Evolutionary conservation across 1,284 basidiomycete species (phyloP), one percentile per base, ranked within the genome.

Genomic region (Gomphus sp.): DNA sequence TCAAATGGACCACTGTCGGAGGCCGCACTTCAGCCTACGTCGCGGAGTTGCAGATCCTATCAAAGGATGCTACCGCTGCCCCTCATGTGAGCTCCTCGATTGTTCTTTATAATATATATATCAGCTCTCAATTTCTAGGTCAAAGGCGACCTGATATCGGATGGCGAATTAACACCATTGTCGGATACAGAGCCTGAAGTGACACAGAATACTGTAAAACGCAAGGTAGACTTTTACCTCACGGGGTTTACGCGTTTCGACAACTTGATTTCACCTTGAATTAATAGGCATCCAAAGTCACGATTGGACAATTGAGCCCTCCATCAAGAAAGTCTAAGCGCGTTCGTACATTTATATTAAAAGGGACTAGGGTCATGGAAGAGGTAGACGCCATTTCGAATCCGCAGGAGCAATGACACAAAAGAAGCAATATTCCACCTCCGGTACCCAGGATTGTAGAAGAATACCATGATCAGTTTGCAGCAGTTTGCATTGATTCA

Each of bases 1-100:
- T 93, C 62, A 82, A 81, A 62, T 93, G 85, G 78, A 69, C 90
- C 55, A 90, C 86, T 0, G 87, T 93, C 9, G 89, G 87, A 4
- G 91, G 91, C 1, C 76, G 91, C 14, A 93, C 91, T 0, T 88
- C 87, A 1, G 90, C 89, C 3, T 85, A 82, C 62, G 83, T 91
- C 2, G 69, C 71, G 9, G 81, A 89, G 68, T 73, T 92, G 2
- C 90, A 91, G 66, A 74, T 73, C 52, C 70, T 78, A 57, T 69
- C 72, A 0, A 64, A 44, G 25, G 36, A 39, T 2, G 9, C 55
- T 37, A 37, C 8, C 39, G 28, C 53, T 5, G 1, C 8, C 1
- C 34, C 18, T n/a, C 33, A 37, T 31, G 52, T 53, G 22, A 37
- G 31, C n/a, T 25, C 2, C 31, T 18, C 12, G 16, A 25, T 28